Base-by-base conservation (phyloP, 2,329 filamentous ascomycete species). In the Fusarium sp. region DNA sequence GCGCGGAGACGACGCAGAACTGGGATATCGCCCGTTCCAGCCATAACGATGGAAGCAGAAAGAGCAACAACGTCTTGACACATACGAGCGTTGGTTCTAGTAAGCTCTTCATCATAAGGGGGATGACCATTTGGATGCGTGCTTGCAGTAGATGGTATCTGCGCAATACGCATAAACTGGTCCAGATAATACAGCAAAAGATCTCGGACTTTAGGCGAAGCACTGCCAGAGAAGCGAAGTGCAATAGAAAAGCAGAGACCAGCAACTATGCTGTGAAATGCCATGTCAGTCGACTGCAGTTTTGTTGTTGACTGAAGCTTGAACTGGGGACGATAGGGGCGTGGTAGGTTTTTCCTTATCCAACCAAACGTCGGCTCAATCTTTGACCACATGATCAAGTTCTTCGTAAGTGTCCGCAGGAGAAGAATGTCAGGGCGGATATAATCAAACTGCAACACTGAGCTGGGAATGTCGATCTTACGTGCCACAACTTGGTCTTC, bases 401-500 rank as follows among this genome's bases (percentile, higher is more conserved):
- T 93, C 75, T 91, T 93, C 12, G 96, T 91, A 30, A 98, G 84
- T 0, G 95, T 97, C 19, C 96, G 89, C 12, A 99, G 84, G 8
- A 99, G 87, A 67, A 99, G 91, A 40, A 97, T 89, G 75, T 99
- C 96, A 0, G 96, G 96, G 4, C 96, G 89, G 19, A 98, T 91
- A 75, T 98, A 97, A 76, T 98, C 96, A 76, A 97, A 98, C 70
- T 98, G 94, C 32, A 96, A 85, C 24, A 92, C 82, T 0, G 96
- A 96, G 68, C 97, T 91, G 1, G 96, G 96, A 1, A 98, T 89
- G 76, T 98, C 93, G 51, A 99, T 90, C 81, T 97, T 98, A 56
- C 90, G 88, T 5, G 96, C 96, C 20, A 99, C 87, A 17, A 92
- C 89, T 60, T 88, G 86, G 75, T 99, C 93, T 67, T 96, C 93